Percentiles rank a stretch among this genome's conserved stretches.
These are phyloP conservation scores for Termitomyces sp. DNA, from an alignment of 768 basidiomycete species.

Conservation along the genomic window DNA sequence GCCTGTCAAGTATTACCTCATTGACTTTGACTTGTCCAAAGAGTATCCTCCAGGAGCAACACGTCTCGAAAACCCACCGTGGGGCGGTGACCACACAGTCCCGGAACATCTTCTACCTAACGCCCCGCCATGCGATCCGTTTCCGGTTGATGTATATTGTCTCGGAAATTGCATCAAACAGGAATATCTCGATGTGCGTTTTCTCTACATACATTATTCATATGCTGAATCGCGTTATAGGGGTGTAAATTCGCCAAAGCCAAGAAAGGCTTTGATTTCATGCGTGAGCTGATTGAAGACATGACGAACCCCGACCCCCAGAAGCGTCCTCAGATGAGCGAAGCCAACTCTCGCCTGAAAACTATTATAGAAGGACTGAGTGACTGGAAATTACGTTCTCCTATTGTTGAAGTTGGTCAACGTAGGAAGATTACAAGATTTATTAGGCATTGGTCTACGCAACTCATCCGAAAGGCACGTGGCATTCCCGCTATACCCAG, in stretches of 20 bases:
- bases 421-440: background rate
- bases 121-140: constrained; percentile 4
- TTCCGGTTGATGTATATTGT: constrained; percentile 8
- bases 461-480: background rate
- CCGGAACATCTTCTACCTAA: constrained; percentile 1
- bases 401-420: background rate
- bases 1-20: constrained; percentile 19
- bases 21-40: constrained; percentile 21
- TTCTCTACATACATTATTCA: background rate
- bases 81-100: constrained; percentile 6
- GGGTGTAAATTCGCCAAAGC: background rate
- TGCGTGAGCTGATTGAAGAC: constrained; percentile 1
- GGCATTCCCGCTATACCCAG: constrained; percentile 1
- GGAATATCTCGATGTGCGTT: constrained; percentile 1
- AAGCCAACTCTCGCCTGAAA: background rate
- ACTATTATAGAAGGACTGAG: background rate
- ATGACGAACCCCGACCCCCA: background rate
- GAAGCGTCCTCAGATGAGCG: background rate
- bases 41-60: constrained; percentile 7
- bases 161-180: background rate
- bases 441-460: background rate
- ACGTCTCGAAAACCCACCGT: background rate
- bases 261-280: constrained; percentile 1
- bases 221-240: background rate
- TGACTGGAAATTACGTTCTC: background rate